phyloP scores from a whole-genome alignment of 768 basidiomycete genomes.

The Fomitopsis pulvina region DNA sequence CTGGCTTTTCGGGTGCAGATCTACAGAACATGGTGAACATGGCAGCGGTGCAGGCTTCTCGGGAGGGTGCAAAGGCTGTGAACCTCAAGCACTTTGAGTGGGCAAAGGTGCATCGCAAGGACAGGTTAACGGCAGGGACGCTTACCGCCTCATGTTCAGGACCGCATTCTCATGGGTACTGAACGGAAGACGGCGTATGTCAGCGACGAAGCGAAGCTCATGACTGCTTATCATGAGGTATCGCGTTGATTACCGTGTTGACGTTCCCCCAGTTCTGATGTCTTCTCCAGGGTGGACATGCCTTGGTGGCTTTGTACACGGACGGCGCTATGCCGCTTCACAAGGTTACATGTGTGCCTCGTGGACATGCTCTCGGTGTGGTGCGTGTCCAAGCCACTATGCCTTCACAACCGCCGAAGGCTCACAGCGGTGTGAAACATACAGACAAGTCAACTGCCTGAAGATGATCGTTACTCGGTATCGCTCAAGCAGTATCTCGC shows the following conservation, averaged over 20 bases:
- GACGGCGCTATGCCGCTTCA: slow-evolving; percentile 95
- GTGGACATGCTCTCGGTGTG: slow-evolving; percentile 87
- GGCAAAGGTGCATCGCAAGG: slow-evolving; percentile 65
- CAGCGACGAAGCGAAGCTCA: slow-evolving; percentile 76
- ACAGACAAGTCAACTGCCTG: slow-evolving; percentile 70
- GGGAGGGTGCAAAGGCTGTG: slow-evolving; percentile 72
- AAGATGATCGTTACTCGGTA: slow-evolving; percentile 68
- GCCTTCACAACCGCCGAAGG: neutral
- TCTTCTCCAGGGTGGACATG: slow-evolving; percentile 70
- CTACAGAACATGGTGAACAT: slow-evolving; percentile 95
- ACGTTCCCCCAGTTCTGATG: neutral
- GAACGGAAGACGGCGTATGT: slow-evolving; percentile 89
- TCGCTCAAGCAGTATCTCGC: slow-evolving; percentile 72
- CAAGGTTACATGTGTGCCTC: slow-evolving; percentile 96
- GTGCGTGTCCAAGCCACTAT: slow-evolving; percentile 38
- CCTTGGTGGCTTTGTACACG: slow-evolving; percentile 91
- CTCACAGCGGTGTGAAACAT: neutral
- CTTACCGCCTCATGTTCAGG: slow-evolving; percentile 33
- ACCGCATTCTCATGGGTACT: slow-evolving; percentile 95
- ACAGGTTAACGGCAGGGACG: neutral
- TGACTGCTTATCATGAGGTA: slow-evolving; percentile 96
- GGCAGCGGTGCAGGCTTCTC: slow-evolving; percentile 93
- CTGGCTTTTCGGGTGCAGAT: slow-evolving; percentile 96
- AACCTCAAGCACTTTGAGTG: slow-evolving; percentile 87
- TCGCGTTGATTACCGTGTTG: neutral